phyloP scores from a whole-genome alignment of 2,329 filamentous ascomycete species.

The Sclerotiophoma versabilis region DNA sequence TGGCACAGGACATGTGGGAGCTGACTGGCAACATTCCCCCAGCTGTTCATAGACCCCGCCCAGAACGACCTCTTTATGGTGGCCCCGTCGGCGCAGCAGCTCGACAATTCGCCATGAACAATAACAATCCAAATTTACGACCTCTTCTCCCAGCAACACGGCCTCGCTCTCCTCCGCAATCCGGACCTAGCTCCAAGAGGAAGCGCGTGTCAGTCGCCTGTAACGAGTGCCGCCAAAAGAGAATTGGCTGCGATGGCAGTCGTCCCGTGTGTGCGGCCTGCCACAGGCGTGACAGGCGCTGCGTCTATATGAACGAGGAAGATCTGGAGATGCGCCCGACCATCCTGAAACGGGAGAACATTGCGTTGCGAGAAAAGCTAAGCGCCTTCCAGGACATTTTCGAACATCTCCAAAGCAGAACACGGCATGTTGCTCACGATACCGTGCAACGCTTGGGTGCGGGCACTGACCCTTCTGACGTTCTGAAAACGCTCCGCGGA shows the following conservation, averaged over 20 bases:
- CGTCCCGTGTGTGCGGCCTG: slow-evolving; percentile 19
- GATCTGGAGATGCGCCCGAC: slow-evolving; percentile 19
- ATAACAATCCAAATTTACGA: slow-evolving; percentile 5
- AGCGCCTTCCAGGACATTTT: slow-evolving; percentile 14
- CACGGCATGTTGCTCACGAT: slow-evolving; percentile 15
- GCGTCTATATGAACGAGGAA: slow-evolving; percentile 21
- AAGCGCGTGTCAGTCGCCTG: slow-evolving; percentile 22
- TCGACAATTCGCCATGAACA: slow-evolving; percentile 15
- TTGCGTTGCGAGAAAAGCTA: slow-evolving; percentile 16
- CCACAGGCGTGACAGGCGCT: slow-evolving; percentile 11
- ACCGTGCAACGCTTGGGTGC: slow-evolving; percentile 13
- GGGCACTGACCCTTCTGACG: slow-evolving; percentile 10
- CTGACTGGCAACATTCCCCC: neutral
- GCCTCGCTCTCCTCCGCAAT: slow-evolving; percentile 16
- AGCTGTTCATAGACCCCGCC: slow-evolving; percentile 3
- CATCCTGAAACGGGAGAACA: slow-evolving; percentile 20
- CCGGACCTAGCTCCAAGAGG: slow-evolving; percentile 12
- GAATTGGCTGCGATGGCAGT: slow-evolving; percentile 20
- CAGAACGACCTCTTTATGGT: slow-evolving; percentile 5
- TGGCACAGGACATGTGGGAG: slow-evolving; percentile 3
- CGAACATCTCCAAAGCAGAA: slow-evolving; percentile 9
- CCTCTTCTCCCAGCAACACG: slow-evolving; percentile 18
- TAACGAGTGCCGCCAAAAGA: slow-evolving; percentile 19
- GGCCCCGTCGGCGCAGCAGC: slow-evolving; percentile 1
- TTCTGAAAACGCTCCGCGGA: slow-evolving; percentile 17